Evolutionary conservation across 208 protist species (phyloP).

Genomic region (Leishmania tarentolae): DNA sequence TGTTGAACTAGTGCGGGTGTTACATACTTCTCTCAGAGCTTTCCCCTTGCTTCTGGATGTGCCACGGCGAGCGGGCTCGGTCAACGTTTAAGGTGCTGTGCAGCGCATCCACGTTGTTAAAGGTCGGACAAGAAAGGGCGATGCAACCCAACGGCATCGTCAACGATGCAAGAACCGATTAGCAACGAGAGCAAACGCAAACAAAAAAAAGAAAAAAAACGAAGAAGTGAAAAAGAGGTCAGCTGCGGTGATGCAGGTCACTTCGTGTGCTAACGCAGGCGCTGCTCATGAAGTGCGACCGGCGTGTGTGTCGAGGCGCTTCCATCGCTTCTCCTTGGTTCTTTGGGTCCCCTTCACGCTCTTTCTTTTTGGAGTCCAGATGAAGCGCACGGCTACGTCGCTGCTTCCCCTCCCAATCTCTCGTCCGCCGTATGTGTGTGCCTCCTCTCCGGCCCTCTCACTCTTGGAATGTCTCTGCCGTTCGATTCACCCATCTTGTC

Average conservation of each 20-base stretch:
- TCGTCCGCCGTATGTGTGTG: not conserved
- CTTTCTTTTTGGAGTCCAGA: not conserved
- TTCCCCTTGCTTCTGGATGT: not conserved
- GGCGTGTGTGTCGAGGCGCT: not conserved
- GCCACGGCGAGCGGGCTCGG: not conserved
- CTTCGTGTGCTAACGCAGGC: not conserved
- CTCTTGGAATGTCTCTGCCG: not conserved
- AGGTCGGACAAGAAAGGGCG: no score
- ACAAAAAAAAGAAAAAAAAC: not conserved
- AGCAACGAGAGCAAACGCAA: no score
- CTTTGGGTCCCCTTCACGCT: not conserved
- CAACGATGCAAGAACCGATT: not conserved
- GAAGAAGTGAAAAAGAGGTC: not conserved
- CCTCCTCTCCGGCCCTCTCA: not conserved
- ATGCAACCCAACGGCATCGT: not conserved
- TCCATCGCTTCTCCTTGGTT: not conserved
- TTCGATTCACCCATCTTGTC: not conserved
- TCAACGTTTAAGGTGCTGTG: not conserved
- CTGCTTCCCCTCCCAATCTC: not conserved
- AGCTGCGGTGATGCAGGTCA: not conserved
- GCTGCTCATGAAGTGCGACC: not conserved
- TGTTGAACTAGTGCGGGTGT: not conserved
- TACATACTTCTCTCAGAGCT: not conserved
- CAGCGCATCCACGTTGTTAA: not conserved
- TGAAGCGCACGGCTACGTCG: not conserved